Evolutionary conservation across 1,284 basidiomycete species (phyloP).

Genomic region (Cryptococcus jaspeensis): DNA sequence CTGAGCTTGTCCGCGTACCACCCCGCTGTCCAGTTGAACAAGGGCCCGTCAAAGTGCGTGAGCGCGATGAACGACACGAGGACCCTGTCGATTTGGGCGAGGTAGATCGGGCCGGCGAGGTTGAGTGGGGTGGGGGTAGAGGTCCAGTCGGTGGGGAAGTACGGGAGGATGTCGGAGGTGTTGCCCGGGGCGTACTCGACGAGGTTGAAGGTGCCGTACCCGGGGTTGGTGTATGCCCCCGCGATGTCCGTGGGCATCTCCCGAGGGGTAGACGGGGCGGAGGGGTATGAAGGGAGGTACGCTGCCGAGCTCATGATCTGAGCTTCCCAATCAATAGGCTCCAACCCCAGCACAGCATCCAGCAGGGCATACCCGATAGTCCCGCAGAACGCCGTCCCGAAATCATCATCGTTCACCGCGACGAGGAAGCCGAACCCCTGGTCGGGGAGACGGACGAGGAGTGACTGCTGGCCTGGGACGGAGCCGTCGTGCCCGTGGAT

Average conservation of each 20-base stretch:
- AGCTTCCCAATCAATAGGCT: conserved; percentile 25
- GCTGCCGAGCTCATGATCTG: conserved; percentile 8
- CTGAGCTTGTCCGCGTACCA: background rate
- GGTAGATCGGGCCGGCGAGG: conserved; percentile 2
- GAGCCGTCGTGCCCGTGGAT: conserved; percentile 26
- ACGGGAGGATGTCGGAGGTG: background rate
- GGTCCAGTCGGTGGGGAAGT: background rate
- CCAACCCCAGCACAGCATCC: conserved; percentile 24
- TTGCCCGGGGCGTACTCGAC: background rate
- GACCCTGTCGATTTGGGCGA: conserved; percentile 13
- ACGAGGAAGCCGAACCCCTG: conserved; percentile 22
- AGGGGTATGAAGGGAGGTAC: too few species aligned
- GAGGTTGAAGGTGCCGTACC: conserved; percentile 13
- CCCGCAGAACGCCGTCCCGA: conserved; percentile 16
- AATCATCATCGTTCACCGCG: conserved; percentile 29
- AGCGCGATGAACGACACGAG: conserved; percentile 25
- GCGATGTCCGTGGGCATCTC: background rate
- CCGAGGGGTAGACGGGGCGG: too few species aligned
- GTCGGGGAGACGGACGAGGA: conserved; percentile 20
- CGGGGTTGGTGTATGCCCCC: conserved; percentile 22
- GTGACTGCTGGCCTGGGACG: conserved; percentile 27
- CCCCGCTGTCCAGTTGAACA: conserved; percentile 15
- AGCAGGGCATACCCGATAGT: conserved; percentile 19
- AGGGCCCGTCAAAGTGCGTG: conserved; percentile 22
- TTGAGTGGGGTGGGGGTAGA: background rate